phyloP scores from a whole-genome alignment of 2,329 filamentous ascomycete genomes.

The Botrytis sinoallii region DNA sequence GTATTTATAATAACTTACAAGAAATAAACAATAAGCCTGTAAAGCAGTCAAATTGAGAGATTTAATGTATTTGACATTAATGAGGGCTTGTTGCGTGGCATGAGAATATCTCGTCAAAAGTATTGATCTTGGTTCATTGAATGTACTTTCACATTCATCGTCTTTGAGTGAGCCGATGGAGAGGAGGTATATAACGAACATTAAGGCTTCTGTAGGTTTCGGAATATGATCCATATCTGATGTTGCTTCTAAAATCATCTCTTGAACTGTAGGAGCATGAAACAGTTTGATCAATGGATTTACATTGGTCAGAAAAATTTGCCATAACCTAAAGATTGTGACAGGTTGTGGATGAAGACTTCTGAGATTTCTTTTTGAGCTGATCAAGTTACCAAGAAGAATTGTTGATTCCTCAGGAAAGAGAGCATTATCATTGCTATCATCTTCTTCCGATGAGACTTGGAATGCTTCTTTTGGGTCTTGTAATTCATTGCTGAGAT shows the following conservation, averaged over 20 bases:
- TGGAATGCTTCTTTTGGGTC: slow-evolving; percentile 37
- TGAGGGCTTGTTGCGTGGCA: slow-evolving; percentile 62
- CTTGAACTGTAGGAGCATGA: slow-evolving; percentile 64
- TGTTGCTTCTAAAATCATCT: slow-evolving; percentile 58
- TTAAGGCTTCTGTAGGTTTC: slow-evolving; percentile 61
- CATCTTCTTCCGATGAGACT: slow-evolving; percentile 34
- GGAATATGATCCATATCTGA: slow-evolving; percentile 45
- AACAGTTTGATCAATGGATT: slow-evolving; percentile 68
- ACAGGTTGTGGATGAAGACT: slow-evolving; percentile 55
- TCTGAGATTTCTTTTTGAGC: slow-evolving; percentile 42
- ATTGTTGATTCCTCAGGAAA: slow-evolving; percentile 39
- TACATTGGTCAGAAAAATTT: slow-evolving; percentile 66
- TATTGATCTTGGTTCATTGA: slow-evolving; percentile 51
- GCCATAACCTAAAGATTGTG: slow-evolving; percentile 65
- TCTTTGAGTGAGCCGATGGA: slow-evolving; percentile 59
- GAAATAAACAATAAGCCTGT: slow-evolving; percentile 65
- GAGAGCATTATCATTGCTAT: slow-evolving; percentile 32
- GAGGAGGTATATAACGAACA: slow-evolving; percentile 64
- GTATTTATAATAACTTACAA: slow-evolving; percentile 46
- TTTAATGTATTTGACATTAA: slow-evolving; percentile 65
- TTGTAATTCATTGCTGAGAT: slow-evolving; percentile 33
- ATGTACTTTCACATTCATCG: slow-evolving; percentile 50
- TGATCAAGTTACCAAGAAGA: slow-evolving; percentile 48
- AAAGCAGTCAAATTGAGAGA: slow-evolving; percentile 62
- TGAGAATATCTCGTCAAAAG: slow-evolving; percentile 54